These are phyloP conservation scores for Punctularia strigosozonata DNA, from an alignment of 768 basidiomycete species.

Conservation along the genomic window DNA sequence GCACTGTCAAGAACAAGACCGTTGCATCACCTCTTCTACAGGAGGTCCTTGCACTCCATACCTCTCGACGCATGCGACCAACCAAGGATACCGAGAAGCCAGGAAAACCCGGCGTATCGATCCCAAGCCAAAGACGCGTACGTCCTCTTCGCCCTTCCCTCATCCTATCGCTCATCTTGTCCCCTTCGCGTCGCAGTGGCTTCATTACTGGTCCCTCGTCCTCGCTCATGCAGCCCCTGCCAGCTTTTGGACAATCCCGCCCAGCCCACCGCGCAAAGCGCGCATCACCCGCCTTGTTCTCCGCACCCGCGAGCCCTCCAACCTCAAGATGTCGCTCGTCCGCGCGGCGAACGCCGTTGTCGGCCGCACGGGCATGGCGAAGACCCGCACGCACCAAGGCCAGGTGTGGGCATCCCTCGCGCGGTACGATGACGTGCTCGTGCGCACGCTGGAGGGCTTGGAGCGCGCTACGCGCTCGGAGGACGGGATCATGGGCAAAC, in stretches of 20 bases:
- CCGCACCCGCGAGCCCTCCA: constrained; percentile 46
- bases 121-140: constrained; percentile 71
- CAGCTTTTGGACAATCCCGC: constrained; percentile 29
- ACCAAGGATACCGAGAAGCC: constrained; percentile 16
- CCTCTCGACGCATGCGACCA: not conserved
- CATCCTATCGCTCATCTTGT: no score
- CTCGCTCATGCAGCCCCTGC: constrained; percentile 42
- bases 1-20: no score
- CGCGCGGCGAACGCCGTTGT: constrained; percentile 46
- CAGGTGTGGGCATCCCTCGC: constrained; percentile 65
- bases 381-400: constrained; percentile 15
- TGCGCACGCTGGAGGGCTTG: constrained; percentile 50
- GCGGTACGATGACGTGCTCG: constrained; percentile 67
- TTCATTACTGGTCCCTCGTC: constrained; percentile 69
- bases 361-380: constrained; percentile 29
- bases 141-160: no score
- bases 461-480: constrained; percentile 41
- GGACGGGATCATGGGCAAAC: constrained; percentile 23
- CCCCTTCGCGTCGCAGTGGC: no score
- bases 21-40: constrained; percentile 1
- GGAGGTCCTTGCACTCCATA: constrained; percentile 11
- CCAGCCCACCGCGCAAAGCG: constrained; percentile 13
- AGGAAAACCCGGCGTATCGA: constrained; percentile 47
- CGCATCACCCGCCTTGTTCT: constrained; percentile 46
- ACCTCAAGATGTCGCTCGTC: constrained; percentile 37